phyloP scores from a whole-genome alignment of 2,329 filamentous ascomycete genomes.

The Escovopsis sp. region DNA sequence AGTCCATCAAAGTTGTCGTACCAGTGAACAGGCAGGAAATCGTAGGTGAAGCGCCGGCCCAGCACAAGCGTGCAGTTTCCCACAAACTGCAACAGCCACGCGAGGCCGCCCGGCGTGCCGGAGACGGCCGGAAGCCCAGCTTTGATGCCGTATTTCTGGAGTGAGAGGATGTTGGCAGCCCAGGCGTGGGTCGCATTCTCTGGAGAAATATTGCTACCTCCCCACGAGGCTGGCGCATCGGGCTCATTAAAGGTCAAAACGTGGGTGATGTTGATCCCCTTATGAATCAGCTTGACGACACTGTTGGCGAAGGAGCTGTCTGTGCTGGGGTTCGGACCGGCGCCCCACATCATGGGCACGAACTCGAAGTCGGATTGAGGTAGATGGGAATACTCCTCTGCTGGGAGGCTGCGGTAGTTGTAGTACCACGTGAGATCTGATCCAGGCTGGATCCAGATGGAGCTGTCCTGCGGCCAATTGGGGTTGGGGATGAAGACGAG shows the following conservation, averaged over 20 bases:
- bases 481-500: constrained; percentile 51
- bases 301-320: constrained; percentile 46
- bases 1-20: constrained; percentile 57
- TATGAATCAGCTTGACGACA: constrained; percentile 38
- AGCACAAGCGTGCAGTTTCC: constrained; percentile 36
- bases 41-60: constrained; percentile 36
- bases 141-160: constrained; percentile 47
- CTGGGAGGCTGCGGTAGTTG: constrained; percentile 53
- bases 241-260: constrained; percentile 70
- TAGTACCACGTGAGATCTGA: constrained; percentile 71
- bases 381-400: constrained; percentile 31
- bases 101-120: constrained; percentile 42
- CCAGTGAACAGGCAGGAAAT: constrained; percentile 52
- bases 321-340: constrained; percentile 26
- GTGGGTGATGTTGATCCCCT: constrained; percentile 44
- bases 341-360: constrained; percentile 70
- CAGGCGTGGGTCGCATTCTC: constrained; percentile 50
- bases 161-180: constrained; percentile 56
- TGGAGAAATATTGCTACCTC: constrained; percentile 49
- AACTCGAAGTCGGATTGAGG: constrained; percentile 50
- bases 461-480: constrained; percentile 44
- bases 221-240: constrained; percentile 38
- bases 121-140: constrained; percentile 55
- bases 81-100: constrained; percentile 54
- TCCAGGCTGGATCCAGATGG: constrained; percentile 42